Percentiles rank a stretch among this genome's conserved stretches.
These are phyloP conservation scores for Aspergillus ustus DNA, from an alignment of 2,329 filamentous ascomycete genomes.

Conservation along the genomic window DNA sequence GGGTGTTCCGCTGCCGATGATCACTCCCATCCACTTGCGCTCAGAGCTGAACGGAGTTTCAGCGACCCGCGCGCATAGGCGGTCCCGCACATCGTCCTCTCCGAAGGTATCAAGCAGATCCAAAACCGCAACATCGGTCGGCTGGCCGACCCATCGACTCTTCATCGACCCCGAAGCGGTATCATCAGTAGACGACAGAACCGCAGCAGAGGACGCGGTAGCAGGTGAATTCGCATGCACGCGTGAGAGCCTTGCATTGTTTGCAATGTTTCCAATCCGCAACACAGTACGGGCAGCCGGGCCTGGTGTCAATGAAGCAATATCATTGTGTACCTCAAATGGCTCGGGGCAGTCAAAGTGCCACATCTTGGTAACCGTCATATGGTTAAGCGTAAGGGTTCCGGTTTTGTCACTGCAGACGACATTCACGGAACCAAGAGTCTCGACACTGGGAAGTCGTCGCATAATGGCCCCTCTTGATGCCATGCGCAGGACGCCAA, in stretches of 20 bases:
- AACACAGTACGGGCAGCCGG: constrained; percentile 79
- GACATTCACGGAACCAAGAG: constrained; percentile 97
- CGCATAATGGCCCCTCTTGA: constrained; percentile 93
- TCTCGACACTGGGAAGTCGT: constrained; percentile 95
- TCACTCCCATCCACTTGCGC: constrained; percentile 98
- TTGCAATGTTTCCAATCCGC: constrained; percentile 93
- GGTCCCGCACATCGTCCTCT: constrained; percentile 87
- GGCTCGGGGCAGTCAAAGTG: constrained; percentile 73
- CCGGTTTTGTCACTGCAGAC: constrained; percentile 99
- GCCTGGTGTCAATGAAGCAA: constrained; percentile 62
- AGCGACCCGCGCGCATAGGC: constrained; percentile 77
- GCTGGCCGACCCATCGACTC: constrained; percentile 94
- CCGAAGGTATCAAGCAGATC: constrained; percentile 89
- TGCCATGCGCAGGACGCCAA: constrained; percentile 96
- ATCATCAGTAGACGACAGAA: constrained; percentile 82
- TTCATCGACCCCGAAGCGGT: constrained; percentile 65
- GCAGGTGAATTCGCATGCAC: constrained; percentile 71
- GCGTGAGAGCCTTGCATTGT: constrained; percentile 83
- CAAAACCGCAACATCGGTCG: constrained; percentile 95
- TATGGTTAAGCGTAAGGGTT: constrained; percentile 95
- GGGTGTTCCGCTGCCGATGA: constrained; percentile 64
- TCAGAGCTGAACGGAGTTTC: constrained; percentile 97
- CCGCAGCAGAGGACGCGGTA: constrained; percentile 72
- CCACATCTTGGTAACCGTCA: constrained; percentile 98
- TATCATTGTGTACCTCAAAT: constrained; percentile 61